Base-by-base conservation (phyloP, 2,329 filamentous ascomycete species). In the Alternaria viburni region DNA sequence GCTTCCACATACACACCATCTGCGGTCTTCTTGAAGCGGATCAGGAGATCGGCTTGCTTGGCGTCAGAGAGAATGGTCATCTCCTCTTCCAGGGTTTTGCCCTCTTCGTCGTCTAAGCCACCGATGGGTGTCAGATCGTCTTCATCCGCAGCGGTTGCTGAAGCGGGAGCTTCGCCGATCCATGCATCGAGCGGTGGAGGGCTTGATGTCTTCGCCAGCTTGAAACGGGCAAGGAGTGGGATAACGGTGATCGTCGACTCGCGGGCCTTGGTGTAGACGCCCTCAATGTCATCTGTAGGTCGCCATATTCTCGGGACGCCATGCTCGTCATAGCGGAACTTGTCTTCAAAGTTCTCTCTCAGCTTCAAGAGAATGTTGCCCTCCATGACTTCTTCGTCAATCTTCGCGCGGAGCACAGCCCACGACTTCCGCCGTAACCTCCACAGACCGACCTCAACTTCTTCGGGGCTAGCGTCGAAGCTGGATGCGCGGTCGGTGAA, bases 1-100 rank as follows among this genome's bases (percentile, higher is more conserved):
- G 96, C 96, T 83, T 99, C 96, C 45, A 99, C 94, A 74, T 97
- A 99, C 5, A 99, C 95, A 8, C 94, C 96, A 77, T 99, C 96
- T 1, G 96, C 96, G 36, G 93, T 96, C 86, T 98, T 98, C 86
- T 97, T 98, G 87, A 99, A 99, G 59, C 96, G 88, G 13, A 97
- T 91, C 10, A 93, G 93, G 26, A 99, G 87, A 77, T 99, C 94
- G 77, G 97, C 92, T 64, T 92, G 88, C 83, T 97, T 97, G 68
- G 89, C 87, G 81, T 98, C 95, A 74, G 90, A 91, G 50, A 99
- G 86, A n/a, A 98, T 88, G 0, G 92, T 96, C 89, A 96, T 97
- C 82, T 99, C 96, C 78, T 98, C 96, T 75, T 97, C 94, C 21
- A 97, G 83, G 68, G 91, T 96, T 86, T 96, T 97, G 75, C 93